Conservation (phyloP, 192 early-diverging fungal species). For the Backusella luteola region DNA sequence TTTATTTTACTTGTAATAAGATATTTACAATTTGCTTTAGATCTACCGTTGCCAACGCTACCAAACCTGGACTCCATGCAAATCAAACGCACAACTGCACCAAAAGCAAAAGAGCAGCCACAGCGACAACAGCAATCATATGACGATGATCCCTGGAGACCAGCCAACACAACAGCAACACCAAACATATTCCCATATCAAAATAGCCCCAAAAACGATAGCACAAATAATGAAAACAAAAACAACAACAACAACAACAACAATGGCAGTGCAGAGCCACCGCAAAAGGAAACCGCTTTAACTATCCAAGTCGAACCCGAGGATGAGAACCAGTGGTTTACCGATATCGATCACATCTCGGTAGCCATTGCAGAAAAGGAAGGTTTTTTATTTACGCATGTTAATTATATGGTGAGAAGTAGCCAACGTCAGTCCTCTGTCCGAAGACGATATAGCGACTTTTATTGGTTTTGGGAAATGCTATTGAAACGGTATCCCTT, state of each 20-base stretch:
- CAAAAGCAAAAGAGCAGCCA: neutral
- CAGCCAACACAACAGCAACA: neutral
- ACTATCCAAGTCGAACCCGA: neutral
- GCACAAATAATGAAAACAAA: neutral
- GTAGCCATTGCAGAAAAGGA: constrained; percentile 52
- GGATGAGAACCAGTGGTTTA: constrained; percentile 42
- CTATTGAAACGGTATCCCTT: constrained; percentile 79
- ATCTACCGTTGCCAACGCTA: constrained; percentile 61
- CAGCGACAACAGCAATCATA: neutral
- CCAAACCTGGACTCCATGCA: constrained; percentile 53
- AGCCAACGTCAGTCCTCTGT: constrained; percentile 57
- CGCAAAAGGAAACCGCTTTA: neutral
- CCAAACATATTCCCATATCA: neutral
- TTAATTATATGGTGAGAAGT: constrained; percentile 82
- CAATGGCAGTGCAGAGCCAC: neutral
- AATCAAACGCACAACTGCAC: constrained; percentile 6
- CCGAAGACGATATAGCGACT: constrained; percentile 86
- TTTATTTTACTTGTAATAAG: neutral
- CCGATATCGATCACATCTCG: constrained; percentile 53
- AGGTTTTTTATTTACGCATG: constrained; percentile 74
- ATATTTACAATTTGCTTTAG: constrained; percentile 17
- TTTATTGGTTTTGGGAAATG: constrained; percentile 83
- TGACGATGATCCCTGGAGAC: constrained; percentile 27
- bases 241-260: neutral
- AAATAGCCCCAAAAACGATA: neutral